phyloP scores from a whole-genome alignment of 1,284 basidiomycete genomes.

The Tilletia setariae region DNA sequence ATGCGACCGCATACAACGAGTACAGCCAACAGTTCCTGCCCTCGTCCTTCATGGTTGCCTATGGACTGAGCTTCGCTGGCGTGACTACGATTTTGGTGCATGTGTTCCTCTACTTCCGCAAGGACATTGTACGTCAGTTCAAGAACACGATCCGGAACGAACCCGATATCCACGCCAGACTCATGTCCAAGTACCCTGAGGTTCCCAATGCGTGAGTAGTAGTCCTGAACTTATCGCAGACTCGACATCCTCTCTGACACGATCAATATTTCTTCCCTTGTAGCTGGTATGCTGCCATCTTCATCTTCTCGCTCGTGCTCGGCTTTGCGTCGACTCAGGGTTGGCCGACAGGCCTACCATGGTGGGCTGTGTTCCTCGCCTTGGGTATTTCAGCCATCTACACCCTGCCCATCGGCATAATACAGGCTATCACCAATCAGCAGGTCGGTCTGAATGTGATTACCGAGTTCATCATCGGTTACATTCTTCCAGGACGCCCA shows the following conservation, averaged over 20 bases:
- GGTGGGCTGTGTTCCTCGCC: conserved; percentile 49
- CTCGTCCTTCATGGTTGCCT: conserved; percentile 19
- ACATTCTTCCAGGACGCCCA: conserved; percentile 38
- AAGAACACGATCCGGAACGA: conserved; percentile 17
- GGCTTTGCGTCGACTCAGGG: conserved; percentile 27
- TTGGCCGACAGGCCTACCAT: conserved; percentile 34
- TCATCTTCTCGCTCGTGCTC: conserved; percentile 42
- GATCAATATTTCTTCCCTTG: not conserved
- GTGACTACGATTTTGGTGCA: conserved; percentile 50
- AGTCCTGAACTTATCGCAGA: conserved; percentile 17
- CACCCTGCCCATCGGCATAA: conserved; percentile 34
- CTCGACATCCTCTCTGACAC: not conserved
- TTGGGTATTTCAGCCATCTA: conserved; percentile 42
- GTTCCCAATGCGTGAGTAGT: conserved; percentile 27
- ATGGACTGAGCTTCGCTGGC: conserved; percentile 58
- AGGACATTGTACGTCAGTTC: conserved; percentile 55
- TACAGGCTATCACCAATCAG: conserved; percentile 28
- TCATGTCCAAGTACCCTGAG: conserved; percentile 44
- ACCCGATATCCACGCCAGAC: conserved; percentile 52
- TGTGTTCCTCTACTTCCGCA: conserved; percentile 56
- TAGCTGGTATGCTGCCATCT: conserved; percentile 42
- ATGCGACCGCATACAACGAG: conserved; percentile 21
- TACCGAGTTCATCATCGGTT: conserved; percentile 42
- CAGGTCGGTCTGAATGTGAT: conserved; percentile 30
- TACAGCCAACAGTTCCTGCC: conserved; percentile 43